Evolutionary conservation across 352 stramenopile genomes (phyloP), one percentile per base, ranked within the genome.

Genomic region (Pythium graminicola): DNA sequence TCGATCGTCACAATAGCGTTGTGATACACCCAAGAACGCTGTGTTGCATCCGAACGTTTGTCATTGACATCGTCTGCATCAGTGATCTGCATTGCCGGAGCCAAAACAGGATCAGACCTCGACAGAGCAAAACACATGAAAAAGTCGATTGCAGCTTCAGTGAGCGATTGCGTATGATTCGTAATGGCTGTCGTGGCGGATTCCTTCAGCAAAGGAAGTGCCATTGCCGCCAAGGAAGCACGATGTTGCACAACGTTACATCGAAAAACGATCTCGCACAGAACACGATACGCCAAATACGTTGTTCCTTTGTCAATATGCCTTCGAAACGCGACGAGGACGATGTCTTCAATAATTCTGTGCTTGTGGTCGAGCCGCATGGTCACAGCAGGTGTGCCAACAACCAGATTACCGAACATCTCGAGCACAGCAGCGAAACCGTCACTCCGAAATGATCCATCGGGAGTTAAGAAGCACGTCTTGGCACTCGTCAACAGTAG

Each of bases 61-160:
- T 32, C 38, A 5, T 57, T 27, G 13, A 28, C 16, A 16, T 42
- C 38, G 45, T 41, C 52, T 24, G 38, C 32, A 20, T 22, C 41
- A 10, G 32, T 50, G 13, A 60, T 39, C 8, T 47, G 28, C 10
- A 78, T 41, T 1, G 76, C 65, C 26, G 79, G 65, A 9, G 79
- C 65, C 10, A 55, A 43, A 7, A 59, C 29, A 8, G 77, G 19
- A 26, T 66, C 55, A 13, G 79, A 84, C 19, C 69, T 67, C 5
- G 76, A 82, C 28, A 85, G 70, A 19, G 78, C 76, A 57, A 81
- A 85, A 47, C 67, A 86, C 74, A 88, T 81, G 19, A 93, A 57
- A 38, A 89, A 90, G 42, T 93, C 83, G 8, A 93, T 69, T 13
- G 78, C 78, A 6, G 73, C 65, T 49, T 93, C 78, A 6, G 73